These are phyloP conservation scores for Agrocybe praecox DNA, from an alignment of 768 basidiomycete species.

Conservation along the genomic window DNA sequence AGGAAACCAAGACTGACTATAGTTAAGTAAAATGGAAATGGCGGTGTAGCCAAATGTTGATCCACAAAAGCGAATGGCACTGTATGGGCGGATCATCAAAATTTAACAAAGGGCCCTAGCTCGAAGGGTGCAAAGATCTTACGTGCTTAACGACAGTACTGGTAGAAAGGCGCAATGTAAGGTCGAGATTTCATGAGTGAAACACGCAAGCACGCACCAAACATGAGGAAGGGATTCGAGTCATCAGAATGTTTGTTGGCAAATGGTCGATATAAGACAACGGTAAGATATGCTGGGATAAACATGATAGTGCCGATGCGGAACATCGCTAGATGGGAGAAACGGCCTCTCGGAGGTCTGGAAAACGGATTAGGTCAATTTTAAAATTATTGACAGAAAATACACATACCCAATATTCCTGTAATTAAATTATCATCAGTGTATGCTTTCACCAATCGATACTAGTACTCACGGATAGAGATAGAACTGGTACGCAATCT, in stretches of 20 bases:
- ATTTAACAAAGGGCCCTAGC: no score
- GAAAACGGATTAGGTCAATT: constrained; percentile 6
- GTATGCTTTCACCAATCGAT: neutral
- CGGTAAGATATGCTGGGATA: constrained; percentile 86
- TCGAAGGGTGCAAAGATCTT: constrained; percentile 27
- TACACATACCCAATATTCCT: constrained; percentile 65
- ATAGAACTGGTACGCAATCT: constrained; percentile 90
- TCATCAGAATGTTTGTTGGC: constrained; percentile 64
- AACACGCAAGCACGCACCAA: constrained; percentile 46
- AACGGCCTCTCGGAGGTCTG: constrained; percentile 80
- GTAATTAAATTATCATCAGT: neutral
- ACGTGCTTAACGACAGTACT: constrained; percentile 86
- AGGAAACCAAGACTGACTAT: constrained; percentile 48
- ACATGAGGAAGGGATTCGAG: constrained; percentile 82
- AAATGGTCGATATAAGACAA: constrained; percentile 73
- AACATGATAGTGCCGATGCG: constrained; percentile 84
- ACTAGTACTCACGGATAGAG: constrained; percentile 74
- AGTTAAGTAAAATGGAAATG: constrained; percentile 85
- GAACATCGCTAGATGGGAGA: constrained; percentile 89
- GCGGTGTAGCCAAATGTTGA: constrained; percentile 90
- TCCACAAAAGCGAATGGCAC: constrained; percentile 87
- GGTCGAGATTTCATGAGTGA: constrained; percentile 6
- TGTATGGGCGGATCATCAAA: constrained; percentile 28
- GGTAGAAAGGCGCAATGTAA: constrained; percentile 9
- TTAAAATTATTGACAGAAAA: no score